These are phyloP conservation scores for Didymosphaeria variabile DNA, from an alignment of 2,329 filamentous ascomycete species.

Conservation along the genomic window DNA sequence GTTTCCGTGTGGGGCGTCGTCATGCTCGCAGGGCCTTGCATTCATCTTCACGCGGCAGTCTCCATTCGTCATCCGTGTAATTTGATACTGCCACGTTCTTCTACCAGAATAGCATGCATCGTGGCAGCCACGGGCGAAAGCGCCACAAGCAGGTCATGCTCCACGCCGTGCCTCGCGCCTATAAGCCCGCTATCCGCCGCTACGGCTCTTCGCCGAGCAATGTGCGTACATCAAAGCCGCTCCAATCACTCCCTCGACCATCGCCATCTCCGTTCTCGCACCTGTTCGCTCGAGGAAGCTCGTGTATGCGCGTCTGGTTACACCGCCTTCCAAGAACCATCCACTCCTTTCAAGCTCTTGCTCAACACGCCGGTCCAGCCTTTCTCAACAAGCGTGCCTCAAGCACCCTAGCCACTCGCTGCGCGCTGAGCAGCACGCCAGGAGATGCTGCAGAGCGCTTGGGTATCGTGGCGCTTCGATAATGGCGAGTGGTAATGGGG, in stretches of 20 bases:
- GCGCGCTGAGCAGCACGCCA: no score
- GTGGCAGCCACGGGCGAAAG: background rate
- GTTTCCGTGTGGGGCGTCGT: conserved; percentile 3
- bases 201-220: conserved; percentile 11
- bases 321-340: background rate
- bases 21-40: background rate
- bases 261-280: background rate
- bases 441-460: background rate
- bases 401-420: no score
- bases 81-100: background rate
- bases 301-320: background rate
- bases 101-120: background rate
- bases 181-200: background rate
- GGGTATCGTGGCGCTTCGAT: background rate
- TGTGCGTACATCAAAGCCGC: background rate
- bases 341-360: background rate
- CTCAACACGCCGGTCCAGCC: background rate
- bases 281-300: background rate
- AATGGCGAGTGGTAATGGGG: background rate
- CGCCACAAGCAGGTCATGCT: background rate
- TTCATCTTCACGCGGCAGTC: background rate
- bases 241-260: background rate
- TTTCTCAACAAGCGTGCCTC: background rate
- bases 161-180: background rate
- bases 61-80: background rate